Conservation (phyloP, 148 eudicot genomes). For the Oxyria digyna region DNA sequence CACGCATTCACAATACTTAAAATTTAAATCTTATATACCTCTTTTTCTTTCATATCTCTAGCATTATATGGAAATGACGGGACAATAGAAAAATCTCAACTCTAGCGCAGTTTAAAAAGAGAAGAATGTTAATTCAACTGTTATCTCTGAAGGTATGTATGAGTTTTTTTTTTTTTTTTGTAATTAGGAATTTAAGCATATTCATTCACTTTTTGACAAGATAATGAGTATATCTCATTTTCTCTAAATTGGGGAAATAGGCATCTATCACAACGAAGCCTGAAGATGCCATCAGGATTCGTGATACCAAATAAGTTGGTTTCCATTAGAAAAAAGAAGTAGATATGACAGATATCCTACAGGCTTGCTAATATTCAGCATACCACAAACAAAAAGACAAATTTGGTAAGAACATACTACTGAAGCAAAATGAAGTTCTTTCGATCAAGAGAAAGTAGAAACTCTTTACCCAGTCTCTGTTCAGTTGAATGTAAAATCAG, state of each 20-base stretch:
- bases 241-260: not conserved
- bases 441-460: not conserved
- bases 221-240: not conserved
- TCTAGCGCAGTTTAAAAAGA: not conserved
- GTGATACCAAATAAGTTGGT: not conserved
- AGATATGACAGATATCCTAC: not conserved
- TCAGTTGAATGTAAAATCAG: not conserved
- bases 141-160: not conserved
- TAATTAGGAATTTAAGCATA: not conserved
- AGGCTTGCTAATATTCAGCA: not conserved
- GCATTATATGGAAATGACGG: not conserved
- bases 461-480: not conserved
- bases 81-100: not conserved
- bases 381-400: not conserved
- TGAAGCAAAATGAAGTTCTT: not conserved
- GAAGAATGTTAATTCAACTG: not conserved
- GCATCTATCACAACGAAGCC: not conserved
- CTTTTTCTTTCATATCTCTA: not conserved
- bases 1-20: not conserved
- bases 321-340: not conserved
- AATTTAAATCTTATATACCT: not conserved
- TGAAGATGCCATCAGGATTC: not conserved
- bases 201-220: not conserved
- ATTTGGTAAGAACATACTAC: not conserved
- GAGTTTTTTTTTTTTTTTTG: too few species aligned